Conservation (phyloP, 208 protist species). For the Naegleria gruberi region DNA sequence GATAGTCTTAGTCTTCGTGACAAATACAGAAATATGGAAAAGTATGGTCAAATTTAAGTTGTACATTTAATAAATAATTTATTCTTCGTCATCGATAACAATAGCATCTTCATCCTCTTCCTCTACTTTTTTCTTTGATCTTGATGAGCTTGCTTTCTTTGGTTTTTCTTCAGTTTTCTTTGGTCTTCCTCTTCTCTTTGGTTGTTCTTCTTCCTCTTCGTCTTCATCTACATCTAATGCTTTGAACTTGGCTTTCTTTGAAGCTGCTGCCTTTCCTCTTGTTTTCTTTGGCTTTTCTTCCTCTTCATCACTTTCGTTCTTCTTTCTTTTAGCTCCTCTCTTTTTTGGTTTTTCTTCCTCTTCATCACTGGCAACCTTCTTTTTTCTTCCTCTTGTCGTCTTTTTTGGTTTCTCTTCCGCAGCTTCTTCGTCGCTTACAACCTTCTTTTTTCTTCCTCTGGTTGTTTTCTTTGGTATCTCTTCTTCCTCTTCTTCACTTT, state of each 20-base stretch:
- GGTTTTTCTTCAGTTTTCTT: neutral
- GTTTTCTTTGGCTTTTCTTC: neutral
- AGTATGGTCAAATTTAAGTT: neutral
- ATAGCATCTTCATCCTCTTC: neutral
- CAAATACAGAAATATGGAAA: neutral
- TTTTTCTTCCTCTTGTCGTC: slow-evolving; percentile 5
- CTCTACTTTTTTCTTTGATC: neutral
- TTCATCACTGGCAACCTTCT: neutral
- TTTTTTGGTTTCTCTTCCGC: neutral
- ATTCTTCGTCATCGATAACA: neutral
- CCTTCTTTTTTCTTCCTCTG: neutral
- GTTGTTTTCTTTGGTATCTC: neutral
- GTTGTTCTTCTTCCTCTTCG: neutral
- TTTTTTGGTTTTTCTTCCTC: neutral
- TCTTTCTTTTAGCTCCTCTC: no score
- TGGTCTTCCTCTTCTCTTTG: neutral
- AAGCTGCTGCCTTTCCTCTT: no score
- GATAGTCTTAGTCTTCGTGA: neutral
- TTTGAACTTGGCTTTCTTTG: neutral
- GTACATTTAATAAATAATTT: neutral
- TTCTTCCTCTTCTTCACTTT: neutral
- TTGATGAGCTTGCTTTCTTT: neutral
- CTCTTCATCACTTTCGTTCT: no score
- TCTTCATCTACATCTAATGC: neutral
- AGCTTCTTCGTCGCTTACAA: neutral